Conservation (phyloP, 441 rosid species). For the Biscutella laevigata region DNA sequence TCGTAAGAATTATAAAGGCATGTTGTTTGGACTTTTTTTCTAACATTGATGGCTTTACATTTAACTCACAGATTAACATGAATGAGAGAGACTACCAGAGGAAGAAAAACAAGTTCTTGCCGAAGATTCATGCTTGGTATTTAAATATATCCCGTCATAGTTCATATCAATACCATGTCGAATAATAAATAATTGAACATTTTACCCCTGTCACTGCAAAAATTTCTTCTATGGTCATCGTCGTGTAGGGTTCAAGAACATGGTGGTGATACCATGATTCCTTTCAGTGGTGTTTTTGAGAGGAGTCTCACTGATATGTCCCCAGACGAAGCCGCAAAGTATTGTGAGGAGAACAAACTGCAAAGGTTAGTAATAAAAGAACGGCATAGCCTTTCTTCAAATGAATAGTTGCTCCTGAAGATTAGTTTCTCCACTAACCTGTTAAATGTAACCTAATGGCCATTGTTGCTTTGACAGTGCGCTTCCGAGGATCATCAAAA, state of each 20-base stretch:
- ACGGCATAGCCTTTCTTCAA: background rate
- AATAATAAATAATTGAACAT: background rate
- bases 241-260: conserved; percentile 90
- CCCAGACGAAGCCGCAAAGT: conserved; percentile 66
- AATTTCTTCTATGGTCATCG: background rate
- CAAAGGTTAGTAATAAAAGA: conserved; percentile 60
- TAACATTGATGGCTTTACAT: conserved; percentile 4
- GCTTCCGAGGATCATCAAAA: conserved; percentile 95
- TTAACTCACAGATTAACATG: conserved; percentile 75
- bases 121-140: conserved; percentile 98
- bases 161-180: no score
- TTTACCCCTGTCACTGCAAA: background rate
- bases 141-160: background rate
- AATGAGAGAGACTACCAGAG: conserved; percentile 94
- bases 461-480: conserved; percentile 41
- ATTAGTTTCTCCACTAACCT: background rate
- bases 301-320: conserved; percentile 74
- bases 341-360: conserved; percentile 92
- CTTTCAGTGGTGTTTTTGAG: conserved; percentile 80
- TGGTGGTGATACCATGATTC: conserved; percentile 87
- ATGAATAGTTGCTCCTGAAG: background rate
- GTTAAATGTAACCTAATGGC: conserved; percentile 8
- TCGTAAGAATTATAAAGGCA: background rate
- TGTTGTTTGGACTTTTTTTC: conserved; percentile 11
- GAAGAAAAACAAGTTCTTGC: conserved; percentile 93